Conservation (phyloP, 306 rosid species). For the Rubus idaeus region DNA sequence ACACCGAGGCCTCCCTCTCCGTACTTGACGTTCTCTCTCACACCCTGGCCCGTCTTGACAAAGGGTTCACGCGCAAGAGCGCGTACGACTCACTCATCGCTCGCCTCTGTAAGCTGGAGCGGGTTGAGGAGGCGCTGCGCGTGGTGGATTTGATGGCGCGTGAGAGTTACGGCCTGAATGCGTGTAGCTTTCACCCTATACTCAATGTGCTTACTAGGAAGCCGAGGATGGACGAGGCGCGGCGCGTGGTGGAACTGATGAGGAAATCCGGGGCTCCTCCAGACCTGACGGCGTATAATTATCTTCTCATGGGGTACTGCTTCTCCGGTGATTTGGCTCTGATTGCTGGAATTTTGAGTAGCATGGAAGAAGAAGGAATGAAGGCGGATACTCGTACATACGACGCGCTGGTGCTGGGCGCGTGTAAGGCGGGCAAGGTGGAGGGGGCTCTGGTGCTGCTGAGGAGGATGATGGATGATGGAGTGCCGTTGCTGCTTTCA, state of each 20-base stretch:
- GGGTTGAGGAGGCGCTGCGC: conserved; percentile 34
- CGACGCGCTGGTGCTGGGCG: conserved; percentile 63
- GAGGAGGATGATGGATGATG: conserved; percentile 66
- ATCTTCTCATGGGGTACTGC: conserved; percentile 38
- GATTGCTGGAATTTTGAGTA: conserved; percentile 34
- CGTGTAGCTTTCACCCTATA: conserved; percentile 42
- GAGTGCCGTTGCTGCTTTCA: conserved; percentile 38
- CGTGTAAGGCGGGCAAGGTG: conserved; percentile 50
- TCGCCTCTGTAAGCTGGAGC: conserved; percentile 50
- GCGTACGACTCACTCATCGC: conserved; percentile 53
- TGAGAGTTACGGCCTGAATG: conserved; percentile 16
- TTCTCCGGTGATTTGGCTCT: conserved; percentile 27
- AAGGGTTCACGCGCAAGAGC: conserved; percentile 33
- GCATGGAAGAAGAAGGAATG: conserved; percentile 40
- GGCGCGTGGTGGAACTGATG: conserved; percentile 45
- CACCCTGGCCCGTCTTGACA: conserved; percentile 41
- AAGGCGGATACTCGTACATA: conserved; percentile 40
- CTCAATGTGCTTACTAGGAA: conserved; percentile 32
- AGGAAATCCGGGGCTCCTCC: conserved; percentile 23
- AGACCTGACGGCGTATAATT: conserved; percentile 37
- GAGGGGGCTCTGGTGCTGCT: conserved; percentile 54
- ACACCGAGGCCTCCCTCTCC: conserved; percentile 24
- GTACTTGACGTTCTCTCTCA: conserved; percentile 22
- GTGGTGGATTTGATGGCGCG: conserved; percentile 38
- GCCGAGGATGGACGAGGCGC: conserved; percentile 32